phyloP scores from a whole-genome alignment of 768 basidiomycete species.

The Tubosaeta sp. region DNA sequence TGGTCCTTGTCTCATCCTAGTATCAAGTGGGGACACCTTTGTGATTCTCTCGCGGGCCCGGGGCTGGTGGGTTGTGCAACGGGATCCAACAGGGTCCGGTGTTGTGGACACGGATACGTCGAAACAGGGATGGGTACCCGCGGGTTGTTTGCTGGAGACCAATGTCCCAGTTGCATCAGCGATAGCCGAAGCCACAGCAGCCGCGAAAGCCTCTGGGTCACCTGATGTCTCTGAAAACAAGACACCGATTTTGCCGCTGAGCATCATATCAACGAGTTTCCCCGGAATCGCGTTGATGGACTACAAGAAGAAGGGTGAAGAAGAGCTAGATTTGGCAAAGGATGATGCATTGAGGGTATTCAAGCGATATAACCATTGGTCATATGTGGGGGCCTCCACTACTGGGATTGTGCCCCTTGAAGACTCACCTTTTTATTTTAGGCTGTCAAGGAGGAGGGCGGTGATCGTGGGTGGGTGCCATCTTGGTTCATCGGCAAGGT shows the following conservation, averaged over 20 bases:
- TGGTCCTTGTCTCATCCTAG: constrained; percentile 4
- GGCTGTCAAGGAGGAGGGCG: constrained; percentile 92
- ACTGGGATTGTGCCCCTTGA: neutral
- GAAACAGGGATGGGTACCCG: constrained; percentile 96
- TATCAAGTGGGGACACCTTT: constrained; percentile 80
- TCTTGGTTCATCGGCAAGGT: constrained; percentile 97
- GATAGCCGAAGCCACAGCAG: constrained; percentile 75
- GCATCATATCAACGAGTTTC: constrained; percentile 96
- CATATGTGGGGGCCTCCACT: constrained; percentile 57
- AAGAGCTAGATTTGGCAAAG: constrained; percentile 85
- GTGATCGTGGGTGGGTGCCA: constrained; percentile 96
- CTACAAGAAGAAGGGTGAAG: constrained; percentile 89
- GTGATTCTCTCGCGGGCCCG: constrained; percentile 91
- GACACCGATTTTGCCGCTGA: constrained; percentile 82
- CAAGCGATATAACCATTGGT: constrained; percentile 98
- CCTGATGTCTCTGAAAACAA: constrained; percentile 40
- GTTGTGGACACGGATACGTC: constrained; percentile 68
- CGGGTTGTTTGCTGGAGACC: constrained; percentile 93
- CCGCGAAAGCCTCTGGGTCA: constrained; percentile 45
- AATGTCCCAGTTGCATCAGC: constrained; percentile 87
- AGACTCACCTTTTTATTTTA: constrained; percentile 28
- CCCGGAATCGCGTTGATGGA: constrained; percentile 97
- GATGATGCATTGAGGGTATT: constrained; percentile 89
- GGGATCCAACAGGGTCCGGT: constrained; percentile 83
- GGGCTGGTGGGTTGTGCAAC: constrained; percentile 99